Percentiles rank a stretch among this genome's conserved stretches.
Evolutionary conservation across 2,329 filamentous ascomycete species (phyloP).

Genomic region (Ceratocystis colombiana): DNA sequence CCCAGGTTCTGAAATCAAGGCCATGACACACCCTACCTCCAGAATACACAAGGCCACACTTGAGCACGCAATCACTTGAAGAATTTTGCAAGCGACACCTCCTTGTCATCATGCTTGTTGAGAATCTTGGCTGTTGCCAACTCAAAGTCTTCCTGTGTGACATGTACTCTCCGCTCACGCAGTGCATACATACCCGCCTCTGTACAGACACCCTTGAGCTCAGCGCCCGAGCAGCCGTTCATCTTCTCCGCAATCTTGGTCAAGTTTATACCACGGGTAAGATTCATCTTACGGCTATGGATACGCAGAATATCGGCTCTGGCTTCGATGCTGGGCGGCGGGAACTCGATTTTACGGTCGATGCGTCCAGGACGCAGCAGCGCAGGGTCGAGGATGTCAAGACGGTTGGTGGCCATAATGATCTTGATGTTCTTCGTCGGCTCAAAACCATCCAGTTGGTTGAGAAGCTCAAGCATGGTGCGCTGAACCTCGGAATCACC

Average conservation of each 20-base stretch:
- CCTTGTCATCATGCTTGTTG: conserved; percentile 99
- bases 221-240: conserved; percentile 96
- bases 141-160: conserved; percentile 98
- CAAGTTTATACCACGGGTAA: conserved; percentile 93
- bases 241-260: conserved; percentile 99
- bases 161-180: conserved; percentile 88
- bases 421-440: conserved; percentile 99
- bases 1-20: neutral
- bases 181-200: conserved; percentile 98
- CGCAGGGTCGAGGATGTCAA: conserved; percentile 93
- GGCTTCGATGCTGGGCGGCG: conserved; percentile 89
- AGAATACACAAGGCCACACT: neutral
- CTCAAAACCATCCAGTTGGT: conserved; percentile 97
- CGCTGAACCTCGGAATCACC: conserved; percentile 97
- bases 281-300: conserved; percentile 95
- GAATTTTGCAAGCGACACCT: conserved; percentile 78
- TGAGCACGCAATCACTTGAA: conserved; percentile 39
- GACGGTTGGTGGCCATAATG: conserved; percentile 97
- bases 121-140: conserved; percentile 97
- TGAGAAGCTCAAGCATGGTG: conserved; percentile 95
- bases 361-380: conserved; percentile 92
- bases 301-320: conserved; percentile 96
- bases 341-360: conserved; percentile 98
- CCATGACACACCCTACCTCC: neutral
- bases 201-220: conserved; percentile 97